Evolutionary conservation across 305 asterid species (phyloP), one percentile per base, ranked within the genome.

Genomic region (Euphrasia arctica): DNA sequence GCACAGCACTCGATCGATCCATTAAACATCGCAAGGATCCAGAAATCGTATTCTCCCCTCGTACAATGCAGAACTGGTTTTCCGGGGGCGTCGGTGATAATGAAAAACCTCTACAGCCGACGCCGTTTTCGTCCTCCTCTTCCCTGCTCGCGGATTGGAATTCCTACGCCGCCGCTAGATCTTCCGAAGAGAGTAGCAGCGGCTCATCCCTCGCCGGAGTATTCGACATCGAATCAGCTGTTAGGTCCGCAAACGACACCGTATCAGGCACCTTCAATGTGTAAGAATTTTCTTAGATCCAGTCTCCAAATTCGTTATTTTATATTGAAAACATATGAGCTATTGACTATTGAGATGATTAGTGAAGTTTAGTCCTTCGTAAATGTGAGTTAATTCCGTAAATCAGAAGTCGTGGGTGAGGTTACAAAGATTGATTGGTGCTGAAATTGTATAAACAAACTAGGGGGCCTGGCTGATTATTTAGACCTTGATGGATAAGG

Each of bases 161-260:
- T 64, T 77, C 81, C 4, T 77, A 77, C 58, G 67, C 81, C 13
- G 62, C 80, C 66, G 65, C 73, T 45, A 67, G 73, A 75, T 70
- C 79, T 60, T 56, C 79, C 64, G 75, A 75, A 12, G 77, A 73
- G 54, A 59, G 69, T 15, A 55, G 55, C 66, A 71, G 71, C 72
- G 72, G 78, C 75, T 70, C 80, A 71, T 70, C 89, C 18, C 79
- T 88, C 29, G 76, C 77, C 63, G 80, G 84, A 43, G 85, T 73
- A 6, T 83, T 88, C 73, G 96, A 88, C 67, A 73, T 88, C 66
- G 96, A 88, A 83, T 74, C 96, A 41, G 94, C 96, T 32, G 89
- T 83, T 48, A 78, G 89, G 70, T 88, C 96, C 14, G 96, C 96
- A 54, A 88, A 88, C 78, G 91, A 85, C 75, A 83, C 94, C 81